Evolutionary conservation across 139 green algal species (phyloP).

Genomic region (Chloropicon primus): DNA sequence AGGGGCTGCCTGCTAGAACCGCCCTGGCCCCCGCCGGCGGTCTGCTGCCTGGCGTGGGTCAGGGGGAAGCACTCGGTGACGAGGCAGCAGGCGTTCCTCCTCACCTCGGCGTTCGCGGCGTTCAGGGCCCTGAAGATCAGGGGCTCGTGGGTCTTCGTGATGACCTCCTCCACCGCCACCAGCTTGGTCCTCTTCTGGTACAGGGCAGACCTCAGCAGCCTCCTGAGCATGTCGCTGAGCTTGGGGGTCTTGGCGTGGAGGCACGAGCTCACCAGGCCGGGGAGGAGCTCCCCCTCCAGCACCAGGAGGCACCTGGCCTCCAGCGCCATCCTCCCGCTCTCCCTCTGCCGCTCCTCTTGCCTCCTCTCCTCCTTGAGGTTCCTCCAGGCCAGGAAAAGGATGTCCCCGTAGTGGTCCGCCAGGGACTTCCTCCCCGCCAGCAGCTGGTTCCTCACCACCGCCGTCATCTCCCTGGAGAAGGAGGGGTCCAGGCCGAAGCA

Average conservation of each 20-base stretch:
- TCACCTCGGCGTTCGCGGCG: background rate
- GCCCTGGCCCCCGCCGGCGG: too few relatives aligned
- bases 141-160: background rate
- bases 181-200: background rate
- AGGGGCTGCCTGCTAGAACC: too few relatives aligned
- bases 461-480: background rate
- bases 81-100: background rate
- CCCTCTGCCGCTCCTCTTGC: background rate
- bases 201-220: background rate
- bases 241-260: background rate
- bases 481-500: background rate
- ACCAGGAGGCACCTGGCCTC: background rate
- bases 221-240: background rate
- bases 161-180: background rate
- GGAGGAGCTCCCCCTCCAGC: background rate
- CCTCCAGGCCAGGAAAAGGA: background rate
- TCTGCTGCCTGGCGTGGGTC: background rate
- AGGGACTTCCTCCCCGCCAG: background rate
- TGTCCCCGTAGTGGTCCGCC: background rate
- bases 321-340: background rate
- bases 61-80: background rate
- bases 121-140: background rate
- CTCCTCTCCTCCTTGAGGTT: background rate
- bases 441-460: background rate
- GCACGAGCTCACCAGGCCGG: background rate